Conservation (phyloP, 2,329 filamentous ascomycete genomes). For the Alternaria metachromatica region DNA sequence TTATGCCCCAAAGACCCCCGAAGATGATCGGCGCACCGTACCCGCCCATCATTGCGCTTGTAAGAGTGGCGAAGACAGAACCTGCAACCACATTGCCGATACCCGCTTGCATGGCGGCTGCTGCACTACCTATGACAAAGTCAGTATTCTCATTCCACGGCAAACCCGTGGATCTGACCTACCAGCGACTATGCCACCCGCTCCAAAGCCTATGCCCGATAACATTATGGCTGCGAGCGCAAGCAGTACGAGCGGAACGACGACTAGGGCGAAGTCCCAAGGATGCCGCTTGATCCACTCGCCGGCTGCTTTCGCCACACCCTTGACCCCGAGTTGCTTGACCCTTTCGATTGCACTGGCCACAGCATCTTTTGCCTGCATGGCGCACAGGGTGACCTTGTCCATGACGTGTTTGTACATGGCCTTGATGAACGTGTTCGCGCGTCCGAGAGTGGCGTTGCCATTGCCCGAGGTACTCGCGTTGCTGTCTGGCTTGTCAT, state of each 20-base stretch:
- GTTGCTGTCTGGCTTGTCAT: too few relatives aligned
- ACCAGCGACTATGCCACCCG: slow-evolving; percentile 7
- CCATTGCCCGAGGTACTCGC: too few relatives aligned
- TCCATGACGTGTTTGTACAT: background rate
- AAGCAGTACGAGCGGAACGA: slow-evolving; percentile 2
- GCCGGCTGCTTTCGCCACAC: background rate
- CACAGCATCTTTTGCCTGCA: background rate
- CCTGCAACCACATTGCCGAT: slow-evolving; percentile 29
- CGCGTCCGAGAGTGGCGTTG: too few relatives aligned
- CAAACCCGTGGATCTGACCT: background rate
- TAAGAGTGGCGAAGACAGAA: slow-evolving; percentile 29
- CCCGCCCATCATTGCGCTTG: slow-evolving; percentile 37
- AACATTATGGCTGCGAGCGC: slow-evolving; percentile 5
- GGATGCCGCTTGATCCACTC: slow-evolving; percentile 12
- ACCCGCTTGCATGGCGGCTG: slow-evolving; percentile 26
- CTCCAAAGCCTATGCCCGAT: slow-evolving; percentile 4
- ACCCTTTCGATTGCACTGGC: background rate
- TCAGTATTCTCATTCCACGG: background rate
- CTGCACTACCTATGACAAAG: slow-evolving; percentile 23
- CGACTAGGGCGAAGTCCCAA: slow-evolving; percentile 7
- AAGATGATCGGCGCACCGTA: slow-evolving; percentile 20
- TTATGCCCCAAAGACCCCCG: slow-evolving; percentile 1
- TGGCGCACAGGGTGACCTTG: background rate
- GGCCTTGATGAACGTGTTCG: background rate
- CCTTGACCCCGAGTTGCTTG: background rate